phyloP scores from a whole-genome alignment of 495 filamentous ascomycete species.

The Podospora appendiculata region DNA sequence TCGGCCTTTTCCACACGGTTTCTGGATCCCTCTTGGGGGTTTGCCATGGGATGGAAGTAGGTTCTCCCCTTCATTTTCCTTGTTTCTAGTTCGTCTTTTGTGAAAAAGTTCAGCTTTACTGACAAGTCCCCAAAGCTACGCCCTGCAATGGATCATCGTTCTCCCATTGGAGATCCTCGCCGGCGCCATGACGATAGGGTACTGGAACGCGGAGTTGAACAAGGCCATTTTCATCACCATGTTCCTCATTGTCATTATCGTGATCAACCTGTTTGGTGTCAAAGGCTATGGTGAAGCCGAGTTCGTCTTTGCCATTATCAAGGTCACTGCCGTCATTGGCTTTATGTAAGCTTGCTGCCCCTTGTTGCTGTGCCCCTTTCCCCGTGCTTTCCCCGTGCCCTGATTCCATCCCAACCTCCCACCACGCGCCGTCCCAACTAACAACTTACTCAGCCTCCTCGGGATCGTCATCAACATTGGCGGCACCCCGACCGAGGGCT shows the following conservation, averaged over 20 bases:
- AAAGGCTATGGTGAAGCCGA: constrained; percentile 88
- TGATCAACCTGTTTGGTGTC: constrained; percentile 81
- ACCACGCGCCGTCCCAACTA: background rate
- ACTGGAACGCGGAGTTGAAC: constrained; percentile 63
- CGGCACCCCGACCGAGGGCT: constrained; percentile 66
- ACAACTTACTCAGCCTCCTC: constrained; percentile 47
- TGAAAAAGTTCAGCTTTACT: background rate
- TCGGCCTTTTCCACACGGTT: constrained; percentile 88
- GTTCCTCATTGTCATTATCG: constrained; percentile 66
- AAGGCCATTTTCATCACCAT: constrained; percentile 78
- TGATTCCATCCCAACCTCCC: background rate
- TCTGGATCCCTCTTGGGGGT: constrained; percentile 91
- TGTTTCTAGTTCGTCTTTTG: background rate
- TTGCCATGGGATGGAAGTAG: constrained; percentile 95
- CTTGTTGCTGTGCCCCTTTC: constrained; percentile 7
- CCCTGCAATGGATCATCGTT: constrained; percentile 86
- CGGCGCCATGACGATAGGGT: constrained; percentile 80
- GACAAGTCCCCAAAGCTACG: constrained; percentile 52
- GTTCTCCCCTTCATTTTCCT: constrained; percentile 3
- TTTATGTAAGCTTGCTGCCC: constrained; percentile 60
- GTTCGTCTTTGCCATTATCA: constrained; percentile 81
- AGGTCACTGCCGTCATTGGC: constrained; percentile 77
- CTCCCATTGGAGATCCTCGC: constrained; percentile 88
- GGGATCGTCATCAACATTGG: constrained; percentile 75
- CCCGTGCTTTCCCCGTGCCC: too few species aligned